These are phyloP conservation scores for Phytophthora nicotianae DNA, from an alignment of 352 stramenopile genomes.

Conservation along the genomic window DNA sequence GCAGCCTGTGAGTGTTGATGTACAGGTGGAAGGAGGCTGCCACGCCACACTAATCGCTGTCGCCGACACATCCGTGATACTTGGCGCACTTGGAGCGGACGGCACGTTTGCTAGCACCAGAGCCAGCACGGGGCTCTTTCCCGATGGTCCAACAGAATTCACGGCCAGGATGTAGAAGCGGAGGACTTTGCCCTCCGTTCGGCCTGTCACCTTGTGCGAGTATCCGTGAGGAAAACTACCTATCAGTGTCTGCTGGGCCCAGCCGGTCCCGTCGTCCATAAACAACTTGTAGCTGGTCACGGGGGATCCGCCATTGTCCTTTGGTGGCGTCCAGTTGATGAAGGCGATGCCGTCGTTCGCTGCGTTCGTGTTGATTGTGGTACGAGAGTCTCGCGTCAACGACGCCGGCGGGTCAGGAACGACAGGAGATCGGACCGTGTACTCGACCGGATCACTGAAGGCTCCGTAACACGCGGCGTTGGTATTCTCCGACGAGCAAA, in stretches of 20 bases:
- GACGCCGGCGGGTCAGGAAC: constrained; percentile 83
- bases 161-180: constrained; percentile 92
- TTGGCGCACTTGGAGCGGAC: constrained; percentile 49
- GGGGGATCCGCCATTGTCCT: constrained; percentile 93
- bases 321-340: constrained; percentile 86
- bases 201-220: constrained; percentile 41
- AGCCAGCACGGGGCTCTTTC: constrained; percentile 84
- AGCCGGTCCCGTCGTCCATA: constrained; percentile 75
- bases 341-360: constrained; percentile 62
- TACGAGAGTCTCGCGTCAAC: constrained; percentile 62
- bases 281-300: constrained; percentile 94
- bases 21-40: constrained; percentile 67
- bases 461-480: constrained; percentile 85
- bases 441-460: constrained; percentile 91
- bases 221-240: constrained; percentile 63
- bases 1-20: constrained; percentile 73
- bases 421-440: constrained; percentile 87
- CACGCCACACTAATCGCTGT: constrained; percentile 75
- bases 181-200: constrained; percentile 90
- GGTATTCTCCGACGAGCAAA: constrained; percentile 82
- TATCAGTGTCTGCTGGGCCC: constrained; percentile 47
- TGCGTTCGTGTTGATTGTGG: constrained; percentile 63
- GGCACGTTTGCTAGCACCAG: constrained; percentile 88
- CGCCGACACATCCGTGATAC: constrained; percentile 63
- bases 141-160: constrained; percentile 86